phyloP scores from a whole-genome alignment of 495 filamentous ascomycete genomes.

The Sordaria brevicollis region DNA sequence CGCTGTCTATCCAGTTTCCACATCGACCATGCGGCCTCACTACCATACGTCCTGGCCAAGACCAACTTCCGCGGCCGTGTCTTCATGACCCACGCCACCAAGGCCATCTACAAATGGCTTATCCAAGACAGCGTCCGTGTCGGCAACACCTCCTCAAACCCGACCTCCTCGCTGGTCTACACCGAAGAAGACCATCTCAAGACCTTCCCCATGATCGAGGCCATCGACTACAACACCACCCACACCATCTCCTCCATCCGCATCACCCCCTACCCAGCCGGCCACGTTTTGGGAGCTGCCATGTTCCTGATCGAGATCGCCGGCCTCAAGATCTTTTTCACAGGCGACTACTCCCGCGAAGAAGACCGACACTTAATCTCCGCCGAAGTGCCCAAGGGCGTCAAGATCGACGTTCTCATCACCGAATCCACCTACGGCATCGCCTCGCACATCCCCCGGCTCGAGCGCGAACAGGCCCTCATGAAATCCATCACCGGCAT shows the following conservation, averaged over 20 bases:
- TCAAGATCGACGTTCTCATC: slow-evolving; percentile 91
- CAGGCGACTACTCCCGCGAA: slow-evolving; percentile 92
- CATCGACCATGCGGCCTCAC: slow-evolving; percentile 88
- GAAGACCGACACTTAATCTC: slow-evolving; percentile 91
- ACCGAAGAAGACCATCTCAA: slow-evolving; percentile 89
- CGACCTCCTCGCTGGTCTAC: slow-evolving; percentile 66
- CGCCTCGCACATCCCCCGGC: slow-evolving; percentile 74
- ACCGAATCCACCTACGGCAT: slow-evolving; percentile 96
- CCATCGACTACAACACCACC: slow-evolving; percentile 96
- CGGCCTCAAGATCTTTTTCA: slow-evolving; percentile 91
- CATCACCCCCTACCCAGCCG: slow-evolving; percentile 92
- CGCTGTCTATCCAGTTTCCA: slow-evolving; percentile 60
- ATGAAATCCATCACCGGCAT: slow-evolving; percentile 92
- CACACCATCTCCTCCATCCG: slow-evolving; percentile 93
- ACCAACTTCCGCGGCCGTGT: slow-evolving; percentile 94
- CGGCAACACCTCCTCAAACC: slow-evolving; percentile 65
- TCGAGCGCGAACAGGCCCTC: slow-evolving; percentile 81
- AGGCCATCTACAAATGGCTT: slow-evolving; percentile 99
- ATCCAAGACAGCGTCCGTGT: slow-evolving; percentile 95
- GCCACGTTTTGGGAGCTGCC: slow-evolving; percentile 93
- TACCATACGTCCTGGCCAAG: slow-evolving; percentile 94
- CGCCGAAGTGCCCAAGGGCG: slow-evolving; percentile 69
- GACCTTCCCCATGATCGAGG: slow-evolving; percentile 87
- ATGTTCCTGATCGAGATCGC: slow-evolving; percentile 98
- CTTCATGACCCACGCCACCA: slow-evolving; percentile 98